Conservation (phyloP, 768 basidiomycete genomes). For the Naganishia kalamii region DNA sequence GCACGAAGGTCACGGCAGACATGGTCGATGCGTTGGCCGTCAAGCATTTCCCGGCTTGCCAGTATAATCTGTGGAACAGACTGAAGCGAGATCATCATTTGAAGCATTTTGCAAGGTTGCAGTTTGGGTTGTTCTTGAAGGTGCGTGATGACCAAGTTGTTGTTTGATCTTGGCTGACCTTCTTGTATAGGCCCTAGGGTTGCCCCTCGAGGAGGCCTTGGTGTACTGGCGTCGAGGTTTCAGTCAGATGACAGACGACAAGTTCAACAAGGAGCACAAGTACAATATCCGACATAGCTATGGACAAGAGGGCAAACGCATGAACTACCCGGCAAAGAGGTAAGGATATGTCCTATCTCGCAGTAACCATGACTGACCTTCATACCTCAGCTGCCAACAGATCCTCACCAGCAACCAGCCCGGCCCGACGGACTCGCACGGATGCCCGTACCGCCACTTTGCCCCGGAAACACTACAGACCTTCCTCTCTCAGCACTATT, state of each 20-base stretch:
- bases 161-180: background rate
- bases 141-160: conserved; percentile 48
- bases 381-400: conserved; percentile 68
- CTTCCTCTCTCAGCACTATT: conserved; percentile 52
- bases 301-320: conserved; percentile 87
- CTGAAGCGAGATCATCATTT: conserved; percentile 73
- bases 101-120: conserved; percentile 83
- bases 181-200: conserved; percentile 66
- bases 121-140: conserved; percentile 93
- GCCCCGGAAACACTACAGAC: conserved; percentile 72
- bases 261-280: conserved; percentile 94
- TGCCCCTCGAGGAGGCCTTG: conserved; percentile 89
- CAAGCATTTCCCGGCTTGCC: conserved; percentile 91
- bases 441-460: conserved; percentile 91
- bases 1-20: conserved; percentile 75
- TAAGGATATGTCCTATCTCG: conserved; percentile 39
- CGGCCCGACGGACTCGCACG: conserved; percentile 63
- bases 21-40: conserved; percentile 82
- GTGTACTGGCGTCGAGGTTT: conserved; percentile 89
- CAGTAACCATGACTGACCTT: background rate
- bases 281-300: conserved; percentile 96
- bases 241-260: conserved; percentile 70
- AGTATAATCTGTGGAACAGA: conserved; percentile 80
- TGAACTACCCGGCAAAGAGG: conserved; percentile 91
- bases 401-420: conserved; percentile 69